Evolutionary conservation across 148 eudicot species (phyloP).

Genomic region (Rhododendron mucronatum): DNA sequence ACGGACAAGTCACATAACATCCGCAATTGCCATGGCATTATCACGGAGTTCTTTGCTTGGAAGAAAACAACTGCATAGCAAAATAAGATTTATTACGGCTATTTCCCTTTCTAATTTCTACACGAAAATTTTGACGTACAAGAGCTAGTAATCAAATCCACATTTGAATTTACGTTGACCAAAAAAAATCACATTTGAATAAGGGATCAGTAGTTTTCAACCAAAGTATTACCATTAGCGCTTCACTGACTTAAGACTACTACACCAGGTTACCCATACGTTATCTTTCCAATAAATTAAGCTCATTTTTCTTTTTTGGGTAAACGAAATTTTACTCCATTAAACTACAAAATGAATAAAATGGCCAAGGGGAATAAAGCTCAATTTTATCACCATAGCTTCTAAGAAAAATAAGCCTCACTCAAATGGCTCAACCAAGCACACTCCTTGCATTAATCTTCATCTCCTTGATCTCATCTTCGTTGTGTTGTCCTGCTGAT

Average conservation of each 20-base stretch:
- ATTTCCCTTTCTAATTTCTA: not conserved
- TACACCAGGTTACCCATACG: not conserved
- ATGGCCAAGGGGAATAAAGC: not conserved
- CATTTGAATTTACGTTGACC: not conserved
- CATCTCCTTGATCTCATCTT: slow-evolving; percentile 13
- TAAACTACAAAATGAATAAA: not conserved
- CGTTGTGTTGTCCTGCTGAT: slow-evolving; percentile 24
- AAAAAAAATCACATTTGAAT: not conserved
- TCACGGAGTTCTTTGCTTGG: not conserved
- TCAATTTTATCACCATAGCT: not conserved
- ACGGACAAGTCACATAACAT: not conserved
- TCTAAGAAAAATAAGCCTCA: not conserved
- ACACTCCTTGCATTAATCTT: not conserved
- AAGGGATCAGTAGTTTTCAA: not conserved
- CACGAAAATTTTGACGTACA: not conserved
- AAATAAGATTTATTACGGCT: too few species aligned
- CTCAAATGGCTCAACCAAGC: slow-evolving; percentile 13
- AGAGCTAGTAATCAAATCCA: not conserved
- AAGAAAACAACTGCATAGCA: not conserved
- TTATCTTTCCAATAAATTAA: not conserved
- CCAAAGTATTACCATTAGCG: not conserved
- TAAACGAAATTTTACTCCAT: not conserved
- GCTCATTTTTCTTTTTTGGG: not conserved
- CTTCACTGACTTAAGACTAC: not conserved
- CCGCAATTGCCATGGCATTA: not conserved